These are phyloP conservation scores for Ustilago hordei DNA, from an alignment of 1,284 basidiomycete species.

Conservation along the genomic window DNA sequence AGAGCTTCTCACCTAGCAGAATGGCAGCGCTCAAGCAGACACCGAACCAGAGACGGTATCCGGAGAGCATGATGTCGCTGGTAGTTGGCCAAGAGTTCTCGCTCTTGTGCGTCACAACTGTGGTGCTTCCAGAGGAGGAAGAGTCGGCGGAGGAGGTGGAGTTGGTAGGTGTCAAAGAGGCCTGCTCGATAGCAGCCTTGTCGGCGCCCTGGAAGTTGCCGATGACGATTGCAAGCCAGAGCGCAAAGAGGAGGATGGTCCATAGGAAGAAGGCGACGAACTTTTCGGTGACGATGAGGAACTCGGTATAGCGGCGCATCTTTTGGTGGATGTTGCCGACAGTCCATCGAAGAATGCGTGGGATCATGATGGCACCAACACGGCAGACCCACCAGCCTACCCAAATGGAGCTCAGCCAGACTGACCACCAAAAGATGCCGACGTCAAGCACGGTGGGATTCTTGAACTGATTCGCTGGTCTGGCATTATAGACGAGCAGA, in stretches of 20 bases:
- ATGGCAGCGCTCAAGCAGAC: conserved; percentile 79
- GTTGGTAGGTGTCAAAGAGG: conserved; percentile 44
- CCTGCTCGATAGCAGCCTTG: conserved; percentile 30
- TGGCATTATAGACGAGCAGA: conserved; percentile 73
- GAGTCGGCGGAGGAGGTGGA: conserved; percentile 37
- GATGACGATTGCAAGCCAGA: conserved; percentile 63
- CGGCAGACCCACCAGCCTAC: conserved; percentile 85
- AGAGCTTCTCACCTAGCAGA: conserved; percentile 83
- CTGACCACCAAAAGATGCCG: conserved; percentile 83
- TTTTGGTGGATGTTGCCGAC: conserved; percentile 67
- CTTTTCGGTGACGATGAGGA: conserved; percentile 72
- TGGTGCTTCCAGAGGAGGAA: conserved; percentile 28
- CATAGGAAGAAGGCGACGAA: conserved; percentile 78
- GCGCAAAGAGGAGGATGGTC: conserved; percentile 76
- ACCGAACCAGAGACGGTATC: conserved; percentile 74
- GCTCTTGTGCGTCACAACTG: conserved; percentile 13
- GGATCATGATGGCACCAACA: conserved; percentile 74
- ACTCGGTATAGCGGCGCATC: conserved; percentile 75
- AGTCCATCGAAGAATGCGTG: conserved; percentile 32
- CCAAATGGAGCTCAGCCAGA: conserved; percentile 85
- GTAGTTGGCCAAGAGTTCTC: conserved; percentile 54
- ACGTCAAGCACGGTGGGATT: conserved; percentile 73
- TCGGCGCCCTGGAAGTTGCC: conserved; percentile 61
- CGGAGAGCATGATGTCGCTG: conserved; percentile 69
- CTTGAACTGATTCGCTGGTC: conserved; percentile 73